Evolutionary conservation across 1,284 basidiomycete species (phyloP).

Genomic region (Schizopora paradoxa): DNA sequence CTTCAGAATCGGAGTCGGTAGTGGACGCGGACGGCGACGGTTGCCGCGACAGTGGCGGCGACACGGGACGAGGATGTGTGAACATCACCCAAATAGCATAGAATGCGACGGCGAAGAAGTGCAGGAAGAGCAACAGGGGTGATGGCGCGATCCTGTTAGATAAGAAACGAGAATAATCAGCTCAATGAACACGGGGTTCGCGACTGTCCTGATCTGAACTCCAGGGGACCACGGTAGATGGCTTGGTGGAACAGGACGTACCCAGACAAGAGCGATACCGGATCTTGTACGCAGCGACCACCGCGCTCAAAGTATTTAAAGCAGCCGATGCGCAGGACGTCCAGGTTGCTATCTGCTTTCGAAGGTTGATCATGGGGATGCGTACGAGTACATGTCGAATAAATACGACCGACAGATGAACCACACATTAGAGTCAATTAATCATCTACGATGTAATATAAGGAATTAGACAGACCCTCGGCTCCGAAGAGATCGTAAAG

Average conservation of each 20-base stretch:
- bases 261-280: slow-evolving; percentile 84
- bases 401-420: too few relatives aligned
- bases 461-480: slow-evolving; percentile 56
- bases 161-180: not conserved
- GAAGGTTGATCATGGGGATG: slow-evolving; percentile 3
- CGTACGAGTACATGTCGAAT: slow-evolving; percentile 3
- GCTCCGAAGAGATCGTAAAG: slow-evolving; percentile 90
- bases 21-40: too few relatives aligned
- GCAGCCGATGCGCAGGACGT: slow-evolving; percentile 87
- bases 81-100: slow-evolving; percentile 90
- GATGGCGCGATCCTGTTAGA: slow-evolving; percentile 60
- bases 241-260: too few relatives aligned
- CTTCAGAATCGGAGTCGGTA: too few relatives aligned
- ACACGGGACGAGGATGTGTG: slow-evolving; percentile 53
- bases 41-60: too few relatives aligned
- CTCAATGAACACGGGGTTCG: too few relatives aligned
- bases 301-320: slow-evolving; percentile 98
- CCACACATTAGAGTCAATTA: slow-evolving; percentile 9
- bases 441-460: slow-evolving; percentile 11
- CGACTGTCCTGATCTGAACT: too few relatives aligned
- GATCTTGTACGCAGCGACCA: slow-evolving; percentile 84
- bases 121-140: slow-evolving; percentile 75
- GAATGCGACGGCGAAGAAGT: slow-evolving; percentile 95
- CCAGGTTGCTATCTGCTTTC: slow-evolving; percentile 64
- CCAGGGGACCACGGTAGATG: too few relatives aligned